Percentiles rank a stretch among this genome's conserved stretches.
Evolutionary conservation across 2,329 filamentous ascomycete genomes (phyloP).

Genomic region (Penicillium olsonii): DNA sequence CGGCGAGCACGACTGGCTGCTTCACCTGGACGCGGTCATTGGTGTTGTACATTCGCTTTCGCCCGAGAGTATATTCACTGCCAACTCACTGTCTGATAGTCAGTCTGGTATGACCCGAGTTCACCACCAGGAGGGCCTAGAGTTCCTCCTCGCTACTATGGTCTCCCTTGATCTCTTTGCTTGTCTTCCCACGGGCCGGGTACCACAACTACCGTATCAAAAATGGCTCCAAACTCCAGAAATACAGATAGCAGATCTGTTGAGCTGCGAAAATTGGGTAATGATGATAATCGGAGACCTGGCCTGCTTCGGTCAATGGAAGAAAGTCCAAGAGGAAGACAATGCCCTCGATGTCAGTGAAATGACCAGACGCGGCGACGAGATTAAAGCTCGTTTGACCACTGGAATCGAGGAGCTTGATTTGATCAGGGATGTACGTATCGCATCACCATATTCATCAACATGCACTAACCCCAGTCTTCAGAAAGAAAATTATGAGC

Average conservation of each 20-base stretch:
- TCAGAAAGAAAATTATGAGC: neutral
- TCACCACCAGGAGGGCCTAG: neutral
- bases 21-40: slow-evolving; percentile 4
- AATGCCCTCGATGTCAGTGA: neutral
- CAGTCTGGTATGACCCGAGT: neutral
- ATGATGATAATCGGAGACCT: slow-evolving; percentile 7
- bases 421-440: slow-evolving; percentile 1
- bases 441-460: neutral
- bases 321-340: slow-evolving; percentile 1
- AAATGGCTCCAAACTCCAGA: slow-evolving; percentile 4
- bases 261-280: slow-evolving; percentile 9
- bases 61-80: slow-evolving; percentile 2
- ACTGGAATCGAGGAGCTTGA: slow-evolving; percentile 5
- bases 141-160: slow-evolving; percentile 5
- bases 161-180: slow-evolving; percentile 8
- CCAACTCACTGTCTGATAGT: neutral
- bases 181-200: slow-evolving; percentile 5
- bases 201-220: slow-evolving; percentile 6
- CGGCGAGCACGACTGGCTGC: slow-evolving; percentile 10
- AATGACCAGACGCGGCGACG: neutral
- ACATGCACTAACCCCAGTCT: neutral
- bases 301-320: slow-evolving; percentile 4
- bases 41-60: slow-evolving; percentile 5
- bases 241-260: slow-evolving; percentile 2
- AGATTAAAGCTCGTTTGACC: slow-evolving; percentile 1